These are phyloP conservation scores for Paecilomyces niveus DNA, from an alignment of 2,329 filamentous ascomycete species.

Conservation along the genomic window DNA sequence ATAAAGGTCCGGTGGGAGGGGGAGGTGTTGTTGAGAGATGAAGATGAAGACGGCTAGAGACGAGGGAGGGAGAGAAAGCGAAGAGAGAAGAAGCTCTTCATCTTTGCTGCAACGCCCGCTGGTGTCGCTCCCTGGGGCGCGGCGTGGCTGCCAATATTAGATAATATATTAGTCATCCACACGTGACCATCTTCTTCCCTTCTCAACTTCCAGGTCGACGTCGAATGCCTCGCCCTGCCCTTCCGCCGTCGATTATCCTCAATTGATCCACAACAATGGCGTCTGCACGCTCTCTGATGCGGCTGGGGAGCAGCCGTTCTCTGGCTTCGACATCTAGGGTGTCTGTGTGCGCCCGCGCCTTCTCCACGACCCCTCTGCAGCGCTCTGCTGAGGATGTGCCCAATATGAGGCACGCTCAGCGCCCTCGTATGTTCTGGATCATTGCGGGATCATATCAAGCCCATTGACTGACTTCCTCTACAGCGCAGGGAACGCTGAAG, in stretches of 20 bases:
- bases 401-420: constrained; percentile 59
- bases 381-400: constrained; percentile 40
- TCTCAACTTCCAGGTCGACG: not conserved
- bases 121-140: not conserved
- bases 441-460: constrained; percentile 4
- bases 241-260: constrained; percentile 17
- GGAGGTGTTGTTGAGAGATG: constrained; percentile 12
- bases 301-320: constrained; percentile 34
- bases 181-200: constrained; percentile 12
- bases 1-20: constrained; percentile 4
- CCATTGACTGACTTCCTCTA: constrained; percentile 2
- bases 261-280: constrained; percentile 35
- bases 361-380: constrained; percentile 34
- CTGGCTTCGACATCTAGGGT: constrained; percentile 28
- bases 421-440: constrained; percentile 36
- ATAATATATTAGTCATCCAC: constrained; percentile 4
- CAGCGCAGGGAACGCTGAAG: constrained; percentile 57
- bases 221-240: constrained; percentile 17
- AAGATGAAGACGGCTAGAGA: constrained; percentile 9
- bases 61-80: constrained; percentile 13
- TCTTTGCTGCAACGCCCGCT: constrained; percentile 14
- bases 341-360: constrained; percentile 26
- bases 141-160: constrained; percentile 9
- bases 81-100: constrained; percentile 19
- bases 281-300: constrained; percentile 38